Evolutionary conservation across 2,329 filamentous ascomycete species (phyloP).

Genomic region (Colletotrichum lindemuthianum): DNA sequence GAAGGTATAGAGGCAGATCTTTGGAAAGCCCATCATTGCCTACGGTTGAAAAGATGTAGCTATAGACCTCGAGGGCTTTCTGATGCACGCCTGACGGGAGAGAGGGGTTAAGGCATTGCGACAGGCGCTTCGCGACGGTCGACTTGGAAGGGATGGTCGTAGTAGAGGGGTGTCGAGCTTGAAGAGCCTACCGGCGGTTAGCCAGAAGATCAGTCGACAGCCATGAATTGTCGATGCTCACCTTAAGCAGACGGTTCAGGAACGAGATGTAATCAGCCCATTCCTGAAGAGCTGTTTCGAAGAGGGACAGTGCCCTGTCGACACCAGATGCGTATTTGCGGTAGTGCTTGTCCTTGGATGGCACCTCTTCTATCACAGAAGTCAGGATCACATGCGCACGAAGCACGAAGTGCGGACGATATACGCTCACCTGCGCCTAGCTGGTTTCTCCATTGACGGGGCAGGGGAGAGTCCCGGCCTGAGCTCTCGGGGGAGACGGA

Average conservation of each 20-base stretch:
- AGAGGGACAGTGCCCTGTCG: constrained; percentile 86
- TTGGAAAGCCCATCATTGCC: constrained; percentile 81
- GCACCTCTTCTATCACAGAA: constrained; percentile 58
- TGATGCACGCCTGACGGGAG: constrained; percentile 97
- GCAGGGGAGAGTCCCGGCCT: constrained; percentile 79
- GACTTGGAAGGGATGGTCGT: constrained; percentile 83
- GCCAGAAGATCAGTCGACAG: too few relatives aligned
- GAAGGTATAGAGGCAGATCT: constrained; percentile 88
- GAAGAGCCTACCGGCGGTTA: constrained; percentile 70
- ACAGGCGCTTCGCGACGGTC: constrained; percentile 86
- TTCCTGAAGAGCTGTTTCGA: constrained; percentile 94
- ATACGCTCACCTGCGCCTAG: constrained; percentile 75
- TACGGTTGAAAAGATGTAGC: constrained; percentile 86
- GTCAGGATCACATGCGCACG: constrained; percentile 11
- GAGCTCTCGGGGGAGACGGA: constrained; percentile 84
- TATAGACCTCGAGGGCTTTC: constrained; percentile 94
- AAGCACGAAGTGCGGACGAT: constrained; percentile 8
- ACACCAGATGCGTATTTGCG: constrained; percentile 91
- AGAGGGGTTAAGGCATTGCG: constrained; percentile 93
- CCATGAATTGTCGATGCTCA: constrained; percentile 49
- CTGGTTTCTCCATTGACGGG: constrained; percentile 80
- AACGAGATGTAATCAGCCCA: constrained; percentile 99
- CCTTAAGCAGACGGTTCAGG: constrained; percentile 88
- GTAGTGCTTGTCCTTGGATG: constrained; percentile 73
- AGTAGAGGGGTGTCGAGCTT: constrained; percentile 80